phyloP scores from a whole-genome alignment of 352 stramenopile species.

The Pythium apleroticum region DNA sequence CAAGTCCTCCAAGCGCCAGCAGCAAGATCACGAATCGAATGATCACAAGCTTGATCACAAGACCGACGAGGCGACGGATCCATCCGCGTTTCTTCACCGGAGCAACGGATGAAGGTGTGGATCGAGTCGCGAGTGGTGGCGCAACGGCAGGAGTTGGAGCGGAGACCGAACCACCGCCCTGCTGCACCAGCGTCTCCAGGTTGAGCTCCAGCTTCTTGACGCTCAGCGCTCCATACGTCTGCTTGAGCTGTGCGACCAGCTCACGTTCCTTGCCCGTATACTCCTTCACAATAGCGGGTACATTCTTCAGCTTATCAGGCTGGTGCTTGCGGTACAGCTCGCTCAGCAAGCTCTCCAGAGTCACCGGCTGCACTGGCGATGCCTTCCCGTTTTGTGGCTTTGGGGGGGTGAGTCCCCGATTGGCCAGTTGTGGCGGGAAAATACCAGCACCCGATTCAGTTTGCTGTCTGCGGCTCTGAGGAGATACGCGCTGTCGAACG shows the following conservation, averaged over 20 bases:
- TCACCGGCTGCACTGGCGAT: conserved; percentile 23
- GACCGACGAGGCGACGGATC: conserved; percentile 21
- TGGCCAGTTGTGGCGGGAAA: neutral
- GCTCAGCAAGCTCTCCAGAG: conserved; percentile 52
- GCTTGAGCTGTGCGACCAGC: conserved; percentile 54
- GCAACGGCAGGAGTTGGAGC: neutral
- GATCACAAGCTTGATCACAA: conserved; percentile 24
- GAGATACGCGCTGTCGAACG: conserved; percentile 18
- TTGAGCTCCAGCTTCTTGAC: conserved; percentile 74
- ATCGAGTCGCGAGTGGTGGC: neutral
- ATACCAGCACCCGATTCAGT: neutral
- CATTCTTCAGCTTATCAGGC: conserved; percentile 72
- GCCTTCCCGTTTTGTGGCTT: neutral
- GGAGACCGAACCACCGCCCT: neutral
- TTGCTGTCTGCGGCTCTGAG: neutral
- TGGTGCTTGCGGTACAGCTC: conserved; percentile 80
- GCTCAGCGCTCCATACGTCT: conserved; percentile 73
- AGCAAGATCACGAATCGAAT: conserved; percentile 6
- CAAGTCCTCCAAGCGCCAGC: conserved; percentile 15
- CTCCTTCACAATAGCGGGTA: conserved; percentile 46
- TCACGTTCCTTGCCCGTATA: conserved; percentile 70
- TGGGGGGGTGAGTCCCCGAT: neutral
- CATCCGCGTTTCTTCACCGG: conserved; percentile 12
- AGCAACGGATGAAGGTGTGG: neutral
- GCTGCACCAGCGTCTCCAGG: conserved; percentile 39